Conservation (phyloP, 1,284 basidiomycete genomes). For the Cutaneotrichosporon mucoides region DNA sequence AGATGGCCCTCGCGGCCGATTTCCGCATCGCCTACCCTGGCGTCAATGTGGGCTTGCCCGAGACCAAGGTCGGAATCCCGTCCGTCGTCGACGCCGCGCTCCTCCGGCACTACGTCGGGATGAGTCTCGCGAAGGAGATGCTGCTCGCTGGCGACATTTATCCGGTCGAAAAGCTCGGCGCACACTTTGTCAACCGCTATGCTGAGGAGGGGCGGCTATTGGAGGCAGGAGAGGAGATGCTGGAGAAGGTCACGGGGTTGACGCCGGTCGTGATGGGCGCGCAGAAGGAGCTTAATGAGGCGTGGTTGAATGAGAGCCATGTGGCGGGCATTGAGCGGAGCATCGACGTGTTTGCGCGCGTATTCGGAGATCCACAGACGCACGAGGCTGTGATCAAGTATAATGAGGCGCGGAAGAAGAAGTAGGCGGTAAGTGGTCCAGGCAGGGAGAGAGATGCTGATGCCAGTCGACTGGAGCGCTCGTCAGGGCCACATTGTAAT, state of each 20-base stretch:
- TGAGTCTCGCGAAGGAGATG: conserved; percentile 17
- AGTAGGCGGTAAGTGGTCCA: neutral
- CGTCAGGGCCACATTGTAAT: too few species aligned
- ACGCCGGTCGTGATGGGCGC: conserved; percentile 18
- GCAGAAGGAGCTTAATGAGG: conserved; percentile 20
- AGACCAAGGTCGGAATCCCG: conserved; percentile 21
- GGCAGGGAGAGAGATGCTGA: neutral
- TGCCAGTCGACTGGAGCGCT: too few species aligned
- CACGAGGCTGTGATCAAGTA: conserved; percentile 17
- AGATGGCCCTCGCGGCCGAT: conserved; percentile 21
- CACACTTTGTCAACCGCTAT: conserved; percentile 9
- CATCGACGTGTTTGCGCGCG: conserved; percentile 18
- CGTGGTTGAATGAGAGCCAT: conserved; percentile 13
- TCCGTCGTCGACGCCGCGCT: conserved; percentile 18
- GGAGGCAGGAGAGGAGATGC: conserved; percentile 5
- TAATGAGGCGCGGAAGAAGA: conserved; percentile 12
- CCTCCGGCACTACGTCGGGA: conserved; percentile 12
- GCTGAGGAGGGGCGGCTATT: conserved; percentile 1
- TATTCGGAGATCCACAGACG: conserved; percentile 11
- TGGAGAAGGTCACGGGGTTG: conserved; percentile 14
- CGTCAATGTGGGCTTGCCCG: conserved; percentile 13
- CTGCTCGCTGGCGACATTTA: conserved; percentile 17
- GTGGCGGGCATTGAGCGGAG: conserved; percentile 7
- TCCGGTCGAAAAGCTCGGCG: conserved; percentile 7
- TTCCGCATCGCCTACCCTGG: conserved; percentile 7